Percentiles rank a stretch among this genome's conserved stretches.
These are phyloP conservation scores for Paecilomyces variotii DNA, from an alignment of 2,329 filamentous ascomycete genomes.

Conservation along the genomic window DNA sequence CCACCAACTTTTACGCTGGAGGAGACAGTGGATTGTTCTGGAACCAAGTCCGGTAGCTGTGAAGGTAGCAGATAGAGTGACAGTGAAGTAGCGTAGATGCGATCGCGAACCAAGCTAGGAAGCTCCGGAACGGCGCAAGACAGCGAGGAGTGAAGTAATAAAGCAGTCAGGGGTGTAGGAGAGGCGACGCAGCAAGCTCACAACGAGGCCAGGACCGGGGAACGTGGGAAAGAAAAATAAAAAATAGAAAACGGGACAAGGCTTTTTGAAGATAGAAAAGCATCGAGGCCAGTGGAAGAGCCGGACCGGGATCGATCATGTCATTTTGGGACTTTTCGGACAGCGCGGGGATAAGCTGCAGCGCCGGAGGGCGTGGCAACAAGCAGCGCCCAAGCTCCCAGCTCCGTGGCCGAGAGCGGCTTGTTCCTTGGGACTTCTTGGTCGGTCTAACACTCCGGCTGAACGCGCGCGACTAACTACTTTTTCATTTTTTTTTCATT, in stretches of 20 bases:
- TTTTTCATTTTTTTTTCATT: neutral
- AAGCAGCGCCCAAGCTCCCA: constrained; percentile 4
- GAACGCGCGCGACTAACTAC: neutral
- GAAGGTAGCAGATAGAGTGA: neutral
- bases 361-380: constrained; percentile 21
- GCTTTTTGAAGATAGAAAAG: neutral
- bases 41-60: neutral
- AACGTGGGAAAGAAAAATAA: constrained; percentile 5
- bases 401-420: neutral
- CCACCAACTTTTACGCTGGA: neutral
- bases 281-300: neutral
- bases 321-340: constrained; percentile 9
- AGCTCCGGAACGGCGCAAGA: neutral
- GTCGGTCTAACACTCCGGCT: neutral
- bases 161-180: neutral
- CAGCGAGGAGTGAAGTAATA: constrained; percentile 11
- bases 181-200: neutral
- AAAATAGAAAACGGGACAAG: neutral
- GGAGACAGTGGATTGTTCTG: neutral
- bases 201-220: neutral
- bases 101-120: neutral
- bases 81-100: neutral
- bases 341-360: constrained; percentile 20
- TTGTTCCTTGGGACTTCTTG: neutral
- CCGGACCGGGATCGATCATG: constrained; percentile 10